These are phyloP conservation scores for Nothophytophthora sp. DNA, from an alignment of 352 stramenopile species.

Conservation along the genomic window DNA sequence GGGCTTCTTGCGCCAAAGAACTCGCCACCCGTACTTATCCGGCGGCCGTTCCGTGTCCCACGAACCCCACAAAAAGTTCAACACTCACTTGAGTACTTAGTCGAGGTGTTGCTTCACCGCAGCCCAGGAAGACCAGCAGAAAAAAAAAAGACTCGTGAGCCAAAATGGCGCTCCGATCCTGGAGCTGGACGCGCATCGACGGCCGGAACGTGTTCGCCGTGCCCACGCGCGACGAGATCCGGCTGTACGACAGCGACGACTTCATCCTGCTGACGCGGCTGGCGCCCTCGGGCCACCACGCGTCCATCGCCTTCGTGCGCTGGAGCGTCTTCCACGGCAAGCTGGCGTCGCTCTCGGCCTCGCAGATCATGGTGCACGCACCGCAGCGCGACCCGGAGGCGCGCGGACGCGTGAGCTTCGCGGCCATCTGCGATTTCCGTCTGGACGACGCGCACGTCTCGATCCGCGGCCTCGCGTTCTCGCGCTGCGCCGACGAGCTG, in stretches of 20 bases:
- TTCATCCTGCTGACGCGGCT: slow-evolving; percentile 79
- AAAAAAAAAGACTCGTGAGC: no score
- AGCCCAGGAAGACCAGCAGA: neutral
- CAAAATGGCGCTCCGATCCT: slow-evolving; percentile 41
- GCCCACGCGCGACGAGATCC: slow-evolving; percentile 64
- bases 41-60: no score
- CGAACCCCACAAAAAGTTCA: no score
- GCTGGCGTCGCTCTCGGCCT: slow-evolving; percentile 68
- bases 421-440: slow-evolving; percentile 43
- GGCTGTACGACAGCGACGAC: slow-evolving; percentile 82
- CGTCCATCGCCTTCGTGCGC: slow-evolving; percentile 61
- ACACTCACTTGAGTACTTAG: neutral
- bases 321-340: slow-evolving; percentile 81
- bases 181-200: slow-evolving; percentile 84
- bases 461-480: slow-evolving; percentile 67
- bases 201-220: slow-evolving; percentile 82
- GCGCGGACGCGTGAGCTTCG: slow-evolving; percentile 44
- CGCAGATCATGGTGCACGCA: slow-evolving; percentile 66
- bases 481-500: slow-evolving; percentile 57
- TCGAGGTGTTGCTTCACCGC: no score
- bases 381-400: slow-evolving; percentile 38
- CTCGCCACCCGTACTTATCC: no score
- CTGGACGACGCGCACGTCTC: slow-evolving; percentile 20
- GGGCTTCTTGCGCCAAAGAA: no score
- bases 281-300: slow-evolving; percentile 51